Evolutionary conservation across 441 rosid genomes (phyloP), one percentile per base, ranked within the genome.

Genomic region (Cnidoscolus chayamansa): DNA sequence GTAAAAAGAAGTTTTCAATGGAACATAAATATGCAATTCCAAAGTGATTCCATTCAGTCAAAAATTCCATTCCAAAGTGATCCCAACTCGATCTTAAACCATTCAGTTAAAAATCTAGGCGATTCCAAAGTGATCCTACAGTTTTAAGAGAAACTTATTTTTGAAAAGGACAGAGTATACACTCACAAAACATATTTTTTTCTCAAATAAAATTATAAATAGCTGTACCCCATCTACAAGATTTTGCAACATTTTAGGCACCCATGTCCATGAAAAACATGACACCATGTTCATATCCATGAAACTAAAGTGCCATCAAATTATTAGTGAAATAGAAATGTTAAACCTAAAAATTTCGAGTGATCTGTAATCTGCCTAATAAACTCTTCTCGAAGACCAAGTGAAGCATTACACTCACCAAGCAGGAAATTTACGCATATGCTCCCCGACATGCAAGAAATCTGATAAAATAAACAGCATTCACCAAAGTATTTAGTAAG

Each of bases 171-270:
- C 20, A 64, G 20, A 48, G 13, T 0, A 11, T 10, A 10, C 40
- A n/a, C 19, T 17, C 10, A 19, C 20, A 6, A 11, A 13, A 40
- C 45, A 40, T 40, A 3, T 40, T 40, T 0, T 16, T 7, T 4
- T n/a, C 64, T 30, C n/a, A 59, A 70, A 56, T 6, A 55, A 20
- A 40, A 57, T 7, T 20, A 47, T 50, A 8, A 50, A 31, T 10
- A 50, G 19, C 58, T 37, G 9, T 3, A 9, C 32, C 5, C 35
- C 10, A 15, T 35, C 31, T 55, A 31, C 12, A 37, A 17, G 48
- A 12, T 68, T 68, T 68, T 9, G 49, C 48, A 20, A 68, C 61
- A 54, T 55, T 1, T 53, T 7, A 55, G 72, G n/a, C 30, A 37
- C 32, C 12, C n/a, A 8, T 37, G 47, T 11, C 45, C 45, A 6